Percentiles rank a stretch among this genome's conserved stretches.
Evolutionary conservation across 768 basidiomycete species (phyloP).

Genomic region (Tubosaeta sp.): DNA sequence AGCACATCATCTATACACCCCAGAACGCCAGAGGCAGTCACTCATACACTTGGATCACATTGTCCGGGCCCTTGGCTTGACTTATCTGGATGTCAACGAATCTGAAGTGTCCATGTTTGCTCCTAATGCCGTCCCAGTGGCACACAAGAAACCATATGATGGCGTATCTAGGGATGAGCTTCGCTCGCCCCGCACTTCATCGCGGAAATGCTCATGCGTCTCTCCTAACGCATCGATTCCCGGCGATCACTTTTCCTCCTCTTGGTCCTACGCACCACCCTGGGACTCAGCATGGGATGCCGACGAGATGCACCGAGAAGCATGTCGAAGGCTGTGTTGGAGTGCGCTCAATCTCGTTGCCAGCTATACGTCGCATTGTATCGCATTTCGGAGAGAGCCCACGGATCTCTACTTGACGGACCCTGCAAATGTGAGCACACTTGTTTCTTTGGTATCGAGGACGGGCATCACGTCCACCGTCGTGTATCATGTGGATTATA

Average conservation of each 20-base stretch:
- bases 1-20: conserved; percentile 61
- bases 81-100: conserved; percentile 54
- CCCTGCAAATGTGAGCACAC: conserved; percentile 55
- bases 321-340: conserved; percentile 76
- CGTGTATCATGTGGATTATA: conserved; percentile 5
- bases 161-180: conserved; percentile 24
- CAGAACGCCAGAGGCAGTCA: conserved; percentile 48
- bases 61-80: conserved; percentile 51
- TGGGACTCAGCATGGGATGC: conserved; percentile 61
- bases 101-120: conserved; percentile 49
- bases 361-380: conserved; percentile 64
- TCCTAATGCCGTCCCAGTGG: conserved; percentile 47
- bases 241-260: conserved; percentile 34
- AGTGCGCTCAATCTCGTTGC: conserved; percentile 65
- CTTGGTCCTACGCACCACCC: conserved; percentile 49
- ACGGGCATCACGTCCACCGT: conserved; percentile 8
- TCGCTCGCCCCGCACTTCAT: conserved; percentile 25
- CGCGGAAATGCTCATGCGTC: conserved; percentile 46
- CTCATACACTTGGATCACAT: conserved; percentile 62
- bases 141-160: conserved; percentile 32
- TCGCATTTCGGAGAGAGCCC: conserved; percentile 56
- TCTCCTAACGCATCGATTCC: conserved; percentile 30
- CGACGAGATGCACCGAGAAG: conserved; percentile 58
- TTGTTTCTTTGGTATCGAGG: conserved; percentile 1
- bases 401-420: conserved; percentile 58